Evolutionary conservation across 176 grass and related monocot genomes (phyloP).

Genomic region (Alopecurus myosuroides): DNA sequence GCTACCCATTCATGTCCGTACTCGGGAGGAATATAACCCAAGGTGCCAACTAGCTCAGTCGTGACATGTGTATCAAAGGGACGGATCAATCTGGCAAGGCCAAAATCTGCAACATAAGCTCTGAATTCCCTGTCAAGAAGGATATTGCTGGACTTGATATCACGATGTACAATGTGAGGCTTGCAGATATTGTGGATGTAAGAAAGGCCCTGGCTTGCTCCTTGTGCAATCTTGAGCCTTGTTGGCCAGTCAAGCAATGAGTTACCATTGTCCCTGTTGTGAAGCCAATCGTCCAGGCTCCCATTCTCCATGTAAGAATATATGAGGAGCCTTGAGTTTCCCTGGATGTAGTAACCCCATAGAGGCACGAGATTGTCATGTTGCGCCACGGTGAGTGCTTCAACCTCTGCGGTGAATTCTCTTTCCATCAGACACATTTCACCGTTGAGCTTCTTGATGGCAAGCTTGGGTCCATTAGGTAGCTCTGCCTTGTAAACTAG

Average conservation of each 20-base stretch:
- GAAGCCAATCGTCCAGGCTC: slow-evolving; percentile 89
- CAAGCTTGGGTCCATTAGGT: slow-evolving; percentile 55
- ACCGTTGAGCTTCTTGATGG: slow-evolving; percentile 82
- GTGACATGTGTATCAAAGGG: slow-evolving; percentile 86
- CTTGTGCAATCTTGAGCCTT: slow-evolving; percentile 69
- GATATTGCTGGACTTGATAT: slow-evolving; percentile 95
- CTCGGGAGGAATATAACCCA: slow-evolving; percentile 93
- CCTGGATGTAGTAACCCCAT: slow-evolving; percentile 75
- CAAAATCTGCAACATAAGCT: slow-evolving; percentile 87
- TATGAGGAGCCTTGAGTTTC: slow-evolving; percentile 62
- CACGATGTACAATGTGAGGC: slow-evolving; percentile 76
- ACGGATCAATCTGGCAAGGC: slow-evolving; percentile 72
- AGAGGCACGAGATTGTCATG: slow-evolving; percentile 78
- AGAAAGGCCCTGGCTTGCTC: slow-evolving; percentile 62
- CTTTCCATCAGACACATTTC: slow-evolving; percentile 79
- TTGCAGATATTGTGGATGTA: slow-evolving; percentile 87
- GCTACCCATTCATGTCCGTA: slow-evolving; percentile 79
- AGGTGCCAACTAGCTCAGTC: slow-evolving; percentile 80
- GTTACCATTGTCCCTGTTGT: slow-evolving; percentile 45
- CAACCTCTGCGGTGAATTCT: slow-evolving; percentile 79
- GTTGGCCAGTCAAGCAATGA: slow-evolving; percentile 68
- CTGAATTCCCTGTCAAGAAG: slow-evolving; percentile 72
- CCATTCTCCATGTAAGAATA: slow-evolving; percentile 99
- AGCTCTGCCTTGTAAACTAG: slow-evolving; percentile 79
- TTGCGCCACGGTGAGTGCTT: slow-evolving; percentile 68